Conservation (phyloP, 345 rosid species). For the Trapa bicornis region DNA sequence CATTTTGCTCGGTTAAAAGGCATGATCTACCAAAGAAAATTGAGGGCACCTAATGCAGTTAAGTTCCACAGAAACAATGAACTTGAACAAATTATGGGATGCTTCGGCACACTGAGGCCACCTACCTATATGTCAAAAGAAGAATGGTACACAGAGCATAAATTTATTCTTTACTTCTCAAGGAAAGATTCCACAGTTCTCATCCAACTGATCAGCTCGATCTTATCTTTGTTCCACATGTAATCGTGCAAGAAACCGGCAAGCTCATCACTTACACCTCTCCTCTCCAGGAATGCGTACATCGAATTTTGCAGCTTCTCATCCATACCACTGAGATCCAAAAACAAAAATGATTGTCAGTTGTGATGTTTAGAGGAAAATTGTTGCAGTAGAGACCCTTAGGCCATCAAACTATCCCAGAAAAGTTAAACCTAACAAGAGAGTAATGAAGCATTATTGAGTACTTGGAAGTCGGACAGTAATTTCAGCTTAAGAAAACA, state of each 20-base stretch:
- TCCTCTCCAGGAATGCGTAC: conserved; percentile 48
- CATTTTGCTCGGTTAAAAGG: no score
- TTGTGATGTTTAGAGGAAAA: background rate
- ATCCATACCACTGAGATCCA: conserved; percentile 56
- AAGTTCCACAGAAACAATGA: no score
- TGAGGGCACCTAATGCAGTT: no score
- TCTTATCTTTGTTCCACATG: conserved; percentile 59
- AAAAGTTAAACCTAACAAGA: background rate
- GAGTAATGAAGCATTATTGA: background rate
- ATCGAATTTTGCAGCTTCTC: conserved; percentile 57
- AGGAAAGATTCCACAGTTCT: conserved; percentile 51
- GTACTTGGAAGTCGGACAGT: background rate
- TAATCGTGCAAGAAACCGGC: conserved; percentile 67
- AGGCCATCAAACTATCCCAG: background rate
- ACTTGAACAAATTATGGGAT: no score
- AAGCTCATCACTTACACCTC: conserved; percentile 53
- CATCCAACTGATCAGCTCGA: conserved; percentile 67
- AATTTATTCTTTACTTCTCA: conserved; percentile 18
- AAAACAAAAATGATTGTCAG: conserved; percentile 6
- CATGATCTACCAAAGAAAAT: no score
- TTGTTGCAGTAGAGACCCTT: no score
- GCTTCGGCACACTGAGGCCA: no score
- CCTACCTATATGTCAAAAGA: no score
- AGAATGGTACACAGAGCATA: no score
- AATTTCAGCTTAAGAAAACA: background rate